Percentiles rank a stretch among this genome's conserved stretches.
Conservation (phyloP, 2,329 filamentous ascomycete species). For the Cercospora sp. region DNA sequence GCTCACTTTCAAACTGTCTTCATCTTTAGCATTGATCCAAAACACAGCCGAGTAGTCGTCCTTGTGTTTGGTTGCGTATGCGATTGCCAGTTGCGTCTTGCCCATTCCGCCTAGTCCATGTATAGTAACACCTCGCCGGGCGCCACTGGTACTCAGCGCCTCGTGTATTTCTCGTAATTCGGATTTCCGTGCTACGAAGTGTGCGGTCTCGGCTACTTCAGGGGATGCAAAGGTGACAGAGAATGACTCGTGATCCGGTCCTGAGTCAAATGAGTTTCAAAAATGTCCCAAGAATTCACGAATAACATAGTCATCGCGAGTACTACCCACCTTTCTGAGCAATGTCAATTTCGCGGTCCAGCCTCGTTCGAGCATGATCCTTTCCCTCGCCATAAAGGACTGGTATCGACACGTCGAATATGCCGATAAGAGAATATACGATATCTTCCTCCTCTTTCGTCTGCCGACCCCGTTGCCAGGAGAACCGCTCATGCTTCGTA, state of each 20-base stretch:
- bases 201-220: neutral
- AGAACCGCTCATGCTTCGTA: neutral
- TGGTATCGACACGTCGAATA: neutral
- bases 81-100: conserved; percentile 35
- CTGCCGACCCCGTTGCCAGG: neutral
- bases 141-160: neutral
- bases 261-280: neutral
- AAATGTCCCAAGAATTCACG: too few relatives aligned
- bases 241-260: neutral
- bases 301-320: too few relatives aligned
- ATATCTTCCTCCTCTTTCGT: neutral
- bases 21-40: conserved; percentile 32
- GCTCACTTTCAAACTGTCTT: conserved; percentile 36
- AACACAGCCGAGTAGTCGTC: conserved; percentile 37
- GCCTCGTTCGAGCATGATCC: neutral
- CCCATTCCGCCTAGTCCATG: conserved; percentile 37
- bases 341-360: neutral
- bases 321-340: neutral
- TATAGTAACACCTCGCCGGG: conserved; percentile 22
- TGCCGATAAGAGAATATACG: neutral
- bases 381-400: neutral
- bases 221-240: neutral
- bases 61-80: conserved; percentile 1
- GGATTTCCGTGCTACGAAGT: neutral
- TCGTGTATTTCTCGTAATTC: neutral